Evolutionary conservation across 805 yeast species (phyloP).

Genomic region (Tetrapisispora namnaoensis): DNA sequence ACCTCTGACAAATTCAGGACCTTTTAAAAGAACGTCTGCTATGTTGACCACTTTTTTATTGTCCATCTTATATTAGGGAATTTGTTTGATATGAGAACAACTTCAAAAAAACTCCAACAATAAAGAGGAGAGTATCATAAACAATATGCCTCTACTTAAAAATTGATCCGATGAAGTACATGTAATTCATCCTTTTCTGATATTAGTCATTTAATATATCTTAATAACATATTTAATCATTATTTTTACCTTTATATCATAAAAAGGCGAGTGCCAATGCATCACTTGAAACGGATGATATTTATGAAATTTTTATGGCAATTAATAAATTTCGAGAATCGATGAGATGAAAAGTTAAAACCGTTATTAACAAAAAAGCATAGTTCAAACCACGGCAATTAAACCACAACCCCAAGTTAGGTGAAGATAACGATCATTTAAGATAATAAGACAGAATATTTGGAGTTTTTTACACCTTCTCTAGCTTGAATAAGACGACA

Average conservation of each 20-base stretch:
- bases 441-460: too few relatives aligned
- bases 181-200: too few relatives aligned
- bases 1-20: slow-evolving; percentile 26
- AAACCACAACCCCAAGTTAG: neutral
- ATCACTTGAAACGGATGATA: neutral
- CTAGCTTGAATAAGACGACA: too few relatives aligned
- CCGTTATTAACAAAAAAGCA: neutral
- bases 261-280: neutral
- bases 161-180: too few relatives aligned
- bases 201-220: too few relatives aligned
- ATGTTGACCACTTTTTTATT: neutral
- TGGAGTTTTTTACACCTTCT: too few relatives aligned
- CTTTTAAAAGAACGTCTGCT: slow-evolving; percentile 10
- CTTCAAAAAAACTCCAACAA: neutral
- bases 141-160: too few relatives aligned
- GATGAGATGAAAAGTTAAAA: neutral
- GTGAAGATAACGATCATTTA: neutral
- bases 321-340: neutral
- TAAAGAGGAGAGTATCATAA: too few relatives aligned
- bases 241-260: too few relatives aligned
- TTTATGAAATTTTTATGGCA: neutral
- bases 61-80: neutral
- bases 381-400: neutral
- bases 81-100: too few relatives aligned
- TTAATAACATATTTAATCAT: too few relatives aligned